These are phyloP conservation scores for Ustilago esculenta DNA, from an alignment of 1,284 basidiomycete species.

Conservation along the genomic window DNA sequence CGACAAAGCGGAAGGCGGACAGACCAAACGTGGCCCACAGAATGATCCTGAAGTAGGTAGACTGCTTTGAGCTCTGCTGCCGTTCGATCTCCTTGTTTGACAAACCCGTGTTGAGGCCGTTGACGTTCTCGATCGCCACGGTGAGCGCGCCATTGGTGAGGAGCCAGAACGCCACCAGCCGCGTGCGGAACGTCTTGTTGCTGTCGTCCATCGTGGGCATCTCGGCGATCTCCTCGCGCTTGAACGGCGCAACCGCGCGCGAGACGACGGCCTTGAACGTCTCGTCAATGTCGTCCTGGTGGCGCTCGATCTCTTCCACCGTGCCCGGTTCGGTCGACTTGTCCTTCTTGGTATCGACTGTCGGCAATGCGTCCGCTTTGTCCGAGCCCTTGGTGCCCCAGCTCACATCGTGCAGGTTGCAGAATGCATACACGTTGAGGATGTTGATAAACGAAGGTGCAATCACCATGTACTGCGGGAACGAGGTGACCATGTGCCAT, in stretches of 20 bases:
- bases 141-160: conserved; percentile 72
- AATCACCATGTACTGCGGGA: conserved; percentile 84
- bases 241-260: conserved; percentile 85
- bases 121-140: conserved; percentile 84
- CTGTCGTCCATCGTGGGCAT: conserved; percentile 77
- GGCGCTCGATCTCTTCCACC: conserved; percentile 72
- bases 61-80: conserved; percentile 57
- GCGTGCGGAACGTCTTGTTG: conserved; percentile 67
- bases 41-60: conserved; percentile 73
- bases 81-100: conserved; percentile 70
- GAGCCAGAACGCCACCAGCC: conserved; percentile 66
- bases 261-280: conserved; percentile 92
- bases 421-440: conserved; percentile 95
- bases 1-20: conserved; percentile 78
- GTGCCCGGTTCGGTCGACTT: conserved; percentile 76
- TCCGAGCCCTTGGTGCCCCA: conserved; percentile 98
- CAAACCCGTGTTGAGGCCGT: conserved; percentile 73
- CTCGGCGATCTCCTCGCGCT: conserved; percentile 76
- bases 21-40: conserved; percentile 89
- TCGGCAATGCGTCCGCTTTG: conserved; percentile 91
- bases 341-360: conserved; percentile 75
- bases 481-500: conserved; percentile 98
- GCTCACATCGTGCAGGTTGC: conserved; percentile 72
- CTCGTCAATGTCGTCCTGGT: conserved; percentile 87
- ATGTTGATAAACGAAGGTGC: conserved; percentile 93